These are phyloP conservation scores for Gnetum montanum DNA, from an alignment of 75 land plant species.

Conservation along the genomic window DNA sequence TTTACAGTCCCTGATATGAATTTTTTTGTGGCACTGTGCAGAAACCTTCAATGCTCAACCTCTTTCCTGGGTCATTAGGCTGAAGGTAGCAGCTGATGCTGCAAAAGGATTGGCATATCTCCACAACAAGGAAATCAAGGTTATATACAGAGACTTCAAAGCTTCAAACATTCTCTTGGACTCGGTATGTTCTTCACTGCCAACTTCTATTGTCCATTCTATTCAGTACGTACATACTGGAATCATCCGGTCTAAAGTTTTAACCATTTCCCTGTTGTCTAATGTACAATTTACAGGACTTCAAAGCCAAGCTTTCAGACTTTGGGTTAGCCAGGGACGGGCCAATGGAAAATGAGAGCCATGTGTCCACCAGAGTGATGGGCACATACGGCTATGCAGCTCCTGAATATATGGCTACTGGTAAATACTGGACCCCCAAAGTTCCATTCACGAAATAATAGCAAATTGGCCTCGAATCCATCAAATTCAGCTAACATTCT, in stretches of 20 bases:
- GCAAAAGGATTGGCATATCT: conserved; percentile 27
- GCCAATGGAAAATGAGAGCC: conserved; percentile 18
- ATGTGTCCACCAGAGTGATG: conserved; percentile 34
- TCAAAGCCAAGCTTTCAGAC: conserved; percentile 27
- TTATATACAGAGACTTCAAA: conserved; percentile 20
- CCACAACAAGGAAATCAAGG: conserved; percentile 11
- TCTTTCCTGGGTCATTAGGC: conserved; percentile 20
- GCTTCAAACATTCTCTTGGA: conserved; percentile 17
- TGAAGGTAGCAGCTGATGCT: conserved; percentile 19
- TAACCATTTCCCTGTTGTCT: too few relatives aligned
- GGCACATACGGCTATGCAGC: conserved; percentile 29
- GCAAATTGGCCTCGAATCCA: too few relatives aligned
- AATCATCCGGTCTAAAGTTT: too few relatives aligned
- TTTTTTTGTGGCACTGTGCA: too few relatives aligned
- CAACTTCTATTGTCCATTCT: too few relatives aligned
- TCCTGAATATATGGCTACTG: conserved; percentile 10
- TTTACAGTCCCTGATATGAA: too few relatives aligned
- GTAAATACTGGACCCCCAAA: too few relatives aligned
- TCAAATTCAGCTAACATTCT: too few relatives aligned
- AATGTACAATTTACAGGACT: conserved; percentile 9
- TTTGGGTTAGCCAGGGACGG: conserved; percentile 32
- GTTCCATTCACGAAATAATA: too few relatives aligned
- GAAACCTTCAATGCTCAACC: too few relatives aligned
- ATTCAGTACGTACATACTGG: too few relatives aligned
- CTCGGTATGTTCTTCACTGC: conserved; percentile 10